Conservation (phyloP, 2,329 filamentous ascomycete species). For the Hypoxylon sp. region DNA sequence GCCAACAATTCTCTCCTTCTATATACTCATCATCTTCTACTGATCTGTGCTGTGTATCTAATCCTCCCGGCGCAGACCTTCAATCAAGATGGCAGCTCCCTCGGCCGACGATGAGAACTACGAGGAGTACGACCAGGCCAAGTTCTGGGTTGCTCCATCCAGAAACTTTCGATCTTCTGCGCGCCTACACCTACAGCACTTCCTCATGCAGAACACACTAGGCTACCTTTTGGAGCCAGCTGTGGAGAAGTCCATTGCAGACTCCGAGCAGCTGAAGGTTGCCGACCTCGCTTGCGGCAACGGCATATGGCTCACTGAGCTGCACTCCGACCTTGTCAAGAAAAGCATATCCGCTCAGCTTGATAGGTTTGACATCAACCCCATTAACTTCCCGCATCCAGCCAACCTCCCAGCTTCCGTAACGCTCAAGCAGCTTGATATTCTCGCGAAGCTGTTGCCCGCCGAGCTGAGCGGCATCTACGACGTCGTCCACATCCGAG, state of each 20-base stretch:
- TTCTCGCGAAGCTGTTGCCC: constrained; percentile 27
- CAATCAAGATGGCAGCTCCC: background rate
- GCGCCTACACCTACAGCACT: constrained; percentile 42
- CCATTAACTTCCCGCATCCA: constrained; percentile 27
- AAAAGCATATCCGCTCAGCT: constrained; percentile 17
- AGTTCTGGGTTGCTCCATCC: constrained; percentile 33
- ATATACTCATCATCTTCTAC: too few relatives aligned
- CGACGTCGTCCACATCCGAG: constrained; percentile 38
- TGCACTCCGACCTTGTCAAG: constrained; percentile 20
- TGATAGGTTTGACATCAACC: constrained; percentile 40
- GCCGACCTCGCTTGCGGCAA: constrained; percentile 42
- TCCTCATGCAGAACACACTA: constrained; percentile 39
- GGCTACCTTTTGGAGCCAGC: constrained; percentile 34
- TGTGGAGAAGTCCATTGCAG: constrained; percentile 19
- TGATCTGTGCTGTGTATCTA: too few relatives aligned
- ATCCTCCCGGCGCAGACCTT: too few relatives aligned
- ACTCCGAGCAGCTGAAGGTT: constrained; percentile 24
- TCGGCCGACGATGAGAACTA: background rate
- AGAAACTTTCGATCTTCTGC: constrained; percentile 39
- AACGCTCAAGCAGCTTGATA: constrained; percentile 28
- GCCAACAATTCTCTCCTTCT: too few relatives aligned
- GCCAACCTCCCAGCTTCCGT: constrained; percentile 31
- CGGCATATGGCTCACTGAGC: constrained; percentile 36
- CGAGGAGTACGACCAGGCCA: background rate
- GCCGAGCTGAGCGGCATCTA: constrained; percentile 28